A percentile compares a stretch with the other conserved stretches of the same genome.
Evolutionary conservation across 2,329 filamentous ascomycete species (phyloP).

Genomic region (Monosporascus sp.): DNA sequence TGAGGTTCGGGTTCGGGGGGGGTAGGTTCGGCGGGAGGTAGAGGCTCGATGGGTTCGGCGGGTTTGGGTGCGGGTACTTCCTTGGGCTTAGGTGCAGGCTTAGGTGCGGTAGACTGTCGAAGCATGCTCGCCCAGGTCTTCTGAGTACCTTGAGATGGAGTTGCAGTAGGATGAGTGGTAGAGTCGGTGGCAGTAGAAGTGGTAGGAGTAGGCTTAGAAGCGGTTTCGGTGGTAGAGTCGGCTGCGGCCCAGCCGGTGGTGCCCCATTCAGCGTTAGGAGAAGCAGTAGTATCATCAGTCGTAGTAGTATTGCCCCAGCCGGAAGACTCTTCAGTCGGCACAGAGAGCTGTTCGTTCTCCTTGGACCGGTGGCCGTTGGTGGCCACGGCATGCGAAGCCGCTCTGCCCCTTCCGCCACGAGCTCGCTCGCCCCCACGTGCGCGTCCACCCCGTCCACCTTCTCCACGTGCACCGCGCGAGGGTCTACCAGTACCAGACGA

Average conservation of each 20-base stretch:
- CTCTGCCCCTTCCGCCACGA: conserved; percentile 60
- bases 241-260: conserved; percentile 34
- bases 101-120: conserved; percentile 52
- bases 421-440: conserved; percentile 50
- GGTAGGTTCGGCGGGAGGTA: conserved; percentile 37
- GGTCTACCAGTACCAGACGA: conserved; percentile 41
- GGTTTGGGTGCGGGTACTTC: conserved; percentile 42
- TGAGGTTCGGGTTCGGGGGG: conserved; percentile 33
- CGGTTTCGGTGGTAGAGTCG: conserved; percentile 25
- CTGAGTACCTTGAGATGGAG: conserved; percentile 33
- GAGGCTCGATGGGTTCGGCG: conserved; percentile 40
- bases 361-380: conserved; percentile 55
- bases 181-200: conserved; percentile 22
- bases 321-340: conserved; percentile 65
- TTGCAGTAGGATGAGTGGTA: conserved; percentile 24
- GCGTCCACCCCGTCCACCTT: conserved; percentile 29
- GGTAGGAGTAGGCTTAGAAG: conserved; percentile 28
- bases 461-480: conserved; percentile 55
- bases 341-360: conserved; percentile 51
- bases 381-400: conserved; percentile 51
- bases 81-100: conserved; percentile 52
- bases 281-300: conserved; percentile 32
- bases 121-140: conserved; percentile 77
- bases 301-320: conserved; percentile 52
- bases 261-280: conserved; percentile 14